A percentile compares a stretch with the other conserved stretches of the same genome.
Evolutionary conservation across 257 asterid species (phyloP).

Genomic region (Scutellaria barbata): DNA sequence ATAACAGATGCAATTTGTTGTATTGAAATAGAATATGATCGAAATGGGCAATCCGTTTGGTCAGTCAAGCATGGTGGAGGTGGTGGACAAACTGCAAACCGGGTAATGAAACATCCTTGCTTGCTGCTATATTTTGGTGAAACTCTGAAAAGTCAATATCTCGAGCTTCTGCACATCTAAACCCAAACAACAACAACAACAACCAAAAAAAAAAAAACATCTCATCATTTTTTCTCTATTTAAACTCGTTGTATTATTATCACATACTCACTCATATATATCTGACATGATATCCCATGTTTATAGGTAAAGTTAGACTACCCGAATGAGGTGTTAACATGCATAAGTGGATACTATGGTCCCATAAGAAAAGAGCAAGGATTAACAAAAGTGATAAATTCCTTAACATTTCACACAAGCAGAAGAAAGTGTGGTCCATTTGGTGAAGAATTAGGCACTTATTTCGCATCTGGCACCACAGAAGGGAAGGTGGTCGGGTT

Average conservation of each 20-base stretch:
- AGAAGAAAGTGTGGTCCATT: constrained; percentile 70
- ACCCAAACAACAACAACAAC: no score
- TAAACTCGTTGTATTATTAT: no score
- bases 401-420: constrained; percentile 65
- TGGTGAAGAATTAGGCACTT: constrained; percentile 69
- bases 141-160: no score
- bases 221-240: no score
- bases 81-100: constrained; percentile 51
- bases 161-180: no score
- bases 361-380: constrained; percentile 53
- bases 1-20: constrained; percentile 59
- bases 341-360: constrained; percentile 72
- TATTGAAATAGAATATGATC: constrained; percentile 79
- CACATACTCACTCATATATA: no score
- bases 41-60: constrained; percentile 89
- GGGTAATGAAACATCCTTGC: constrained; percentile 43
- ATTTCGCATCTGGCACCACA: constrained; percentile 69
- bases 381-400: constrained; percentile 49
- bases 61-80: constrained; percentile 77
- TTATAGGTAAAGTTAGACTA: constrained; percentile 55
- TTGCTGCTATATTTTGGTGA: no score
- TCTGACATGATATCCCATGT: no score
- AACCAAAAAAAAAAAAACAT: no score
- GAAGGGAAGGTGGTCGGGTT: constrained; percentile 87
- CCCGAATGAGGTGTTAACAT: constrained; percentile 71